Percentiles rank a stretch among this genome's conserved stretches.
Conservation (phyloP, 257 asterid species). For the Solanum paucissectum region DNA sequence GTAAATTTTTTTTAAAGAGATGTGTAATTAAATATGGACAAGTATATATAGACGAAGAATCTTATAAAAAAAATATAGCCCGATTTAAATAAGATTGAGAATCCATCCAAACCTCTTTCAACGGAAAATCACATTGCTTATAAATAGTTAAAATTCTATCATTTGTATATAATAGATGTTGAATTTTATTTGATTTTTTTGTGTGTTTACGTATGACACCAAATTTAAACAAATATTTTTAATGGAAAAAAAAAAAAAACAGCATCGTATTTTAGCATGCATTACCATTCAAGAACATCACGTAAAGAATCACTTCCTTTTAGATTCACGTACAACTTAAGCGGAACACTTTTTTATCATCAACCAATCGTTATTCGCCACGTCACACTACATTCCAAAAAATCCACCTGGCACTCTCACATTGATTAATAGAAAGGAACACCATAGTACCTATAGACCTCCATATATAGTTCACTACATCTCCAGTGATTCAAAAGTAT, state of each 20-base stretch:
- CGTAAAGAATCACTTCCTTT: not conserved
- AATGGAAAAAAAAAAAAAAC: not conserved
- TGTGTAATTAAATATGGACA: not conserved
- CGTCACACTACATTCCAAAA: not conserved
- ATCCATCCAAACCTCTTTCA: no score
- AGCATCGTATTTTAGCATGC: slow-evolving; percentile 1
- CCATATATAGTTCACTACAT: not conserved
- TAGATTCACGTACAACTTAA: not conserved
- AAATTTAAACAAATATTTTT: not conserved
- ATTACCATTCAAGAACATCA: not conserved
- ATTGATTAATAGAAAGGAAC: not conserved
- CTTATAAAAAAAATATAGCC: no score
- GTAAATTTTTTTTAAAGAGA: not conserved
- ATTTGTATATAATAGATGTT: no score
- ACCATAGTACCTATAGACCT: not conserved
- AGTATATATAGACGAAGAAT: no score
- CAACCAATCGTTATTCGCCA: not conserved
- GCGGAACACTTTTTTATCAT: not conserved
- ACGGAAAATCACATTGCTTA: rapidly evolving
- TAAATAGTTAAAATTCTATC: no score
- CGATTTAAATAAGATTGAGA: no score
- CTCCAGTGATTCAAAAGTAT: not conserved
- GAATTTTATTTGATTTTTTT: no score
- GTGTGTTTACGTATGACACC: no score
- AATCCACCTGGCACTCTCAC: not conserved